A percentile compares a stretch with the other conserved stretches of the same genome.
Conservation (phyloP, 2,329 filamentous ascomycete genomes). For the Epichloe coenophiala region DNA sequence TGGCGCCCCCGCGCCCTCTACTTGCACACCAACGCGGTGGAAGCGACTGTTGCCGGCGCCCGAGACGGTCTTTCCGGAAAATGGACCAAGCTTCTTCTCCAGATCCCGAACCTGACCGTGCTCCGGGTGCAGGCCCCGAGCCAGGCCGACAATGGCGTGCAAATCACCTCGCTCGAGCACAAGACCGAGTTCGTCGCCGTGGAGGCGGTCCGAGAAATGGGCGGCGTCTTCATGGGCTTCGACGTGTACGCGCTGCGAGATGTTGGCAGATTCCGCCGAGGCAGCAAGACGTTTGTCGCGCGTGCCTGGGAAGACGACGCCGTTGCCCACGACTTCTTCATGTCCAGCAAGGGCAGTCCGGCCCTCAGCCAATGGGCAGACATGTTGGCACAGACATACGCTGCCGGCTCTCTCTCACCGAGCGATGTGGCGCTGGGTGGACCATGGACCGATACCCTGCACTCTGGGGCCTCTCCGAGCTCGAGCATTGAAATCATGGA, state of each 20-base stretch:
- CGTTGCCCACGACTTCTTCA: not conserved
- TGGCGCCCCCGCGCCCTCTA: constrained; percentile 2
- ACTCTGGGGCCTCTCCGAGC: no score
- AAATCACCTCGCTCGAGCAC: constrained; percentile 9
- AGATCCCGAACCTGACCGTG: constrained; percentile 9
- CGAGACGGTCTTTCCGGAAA: constrained; percentile 6
- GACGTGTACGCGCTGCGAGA: constrained; percentile 10
- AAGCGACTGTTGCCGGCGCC: not conserved
- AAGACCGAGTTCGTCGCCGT: constrained; percentile 12
- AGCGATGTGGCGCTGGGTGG: not conserved
- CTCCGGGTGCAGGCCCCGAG: constrained; percentile 19
- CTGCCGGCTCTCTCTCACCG: not conserved
- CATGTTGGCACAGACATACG: not conserved
- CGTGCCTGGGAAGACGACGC: not conserved
- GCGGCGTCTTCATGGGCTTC: constrained; percentile 12
- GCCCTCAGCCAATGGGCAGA: not conserved
- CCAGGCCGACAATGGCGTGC: constrained; percentile 7
- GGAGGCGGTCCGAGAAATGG: constrained; percentile 9
- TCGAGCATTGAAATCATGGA: not conserved
- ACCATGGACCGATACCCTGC: no score
- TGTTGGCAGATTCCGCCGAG: constrained; percentile 5
- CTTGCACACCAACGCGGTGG: constrained; percentile 2
- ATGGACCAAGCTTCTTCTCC: constrained; percentile 14
- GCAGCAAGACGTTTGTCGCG: not conserved
- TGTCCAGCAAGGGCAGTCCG: not conserved